A percentile compares a stretch with the other conserved stretches of the same genome.
These are phyloP conservation scores for Euphorbia schlechtendalii DNA, from an alignment of 441 rosid genomes.

Conservation along the genomic window DNA sequence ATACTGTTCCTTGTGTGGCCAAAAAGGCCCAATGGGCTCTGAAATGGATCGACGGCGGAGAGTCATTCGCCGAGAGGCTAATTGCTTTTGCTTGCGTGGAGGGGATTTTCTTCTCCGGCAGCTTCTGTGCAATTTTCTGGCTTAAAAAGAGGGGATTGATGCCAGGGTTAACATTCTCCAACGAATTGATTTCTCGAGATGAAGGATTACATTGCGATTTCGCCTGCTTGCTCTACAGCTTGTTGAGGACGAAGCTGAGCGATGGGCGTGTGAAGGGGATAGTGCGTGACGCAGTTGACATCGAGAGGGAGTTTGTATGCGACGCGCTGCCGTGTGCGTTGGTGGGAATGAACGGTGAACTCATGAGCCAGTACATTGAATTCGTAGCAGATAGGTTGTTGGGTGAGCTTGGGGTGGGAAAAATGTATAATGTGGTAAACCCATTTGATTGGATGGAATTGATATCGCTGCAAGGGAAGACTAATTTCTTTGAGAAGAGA, in stretches of 20 bases:
- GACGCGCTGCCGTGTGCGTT: conserved; percentile 47
- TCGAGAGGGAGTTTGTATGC: conserved; percentile 47
- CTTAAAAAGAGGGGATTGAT: conserved; percentile 29
- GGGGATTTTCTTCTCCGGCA: conserved; percentile 34
- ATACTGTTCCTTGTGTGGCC: conserved; percentile 29
- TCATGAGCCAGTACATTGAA: conserved; percentile 49
- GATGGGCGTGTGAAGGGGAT: conserved; percentile 29
- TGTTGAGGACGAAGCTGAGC: conserved; percentile 22
- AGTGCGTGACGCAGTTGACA: conserved; percentile 42
- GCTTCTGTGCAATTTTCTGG: conserved; percentile 33
- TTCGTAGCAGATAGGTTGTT: conserved; percentile 44
- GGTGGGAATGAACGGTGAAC: conserved; percentile 43
- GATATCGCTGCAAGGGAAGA: conserved; percentile 47
- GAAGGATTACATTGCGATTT: conserved; percentile 33
- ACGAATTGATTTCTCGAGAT: conserved; percentile 34
- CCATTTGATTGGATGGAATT: conserved; percentile 57
- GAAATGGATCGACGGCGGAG: conserved; percentile 27
- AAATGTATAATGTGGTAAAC: conserved; percentile 28
- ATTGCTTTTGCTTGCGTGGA: conserved; percentile 32
- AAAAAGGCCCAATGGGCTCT: conserved; percentile 33
- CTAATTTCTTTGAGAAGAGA: conserved; percentile 49
- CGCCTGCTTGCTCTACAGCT: conserved; percentile 27
- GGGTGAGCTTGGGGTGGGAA: conserved; percentile 36
- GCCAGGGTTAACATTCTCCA: conserved; percentile 32
- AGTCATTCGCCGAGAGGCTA: conserved; percentile 27